Evolutionary conservation across 129 eudicot genomes (phyloP), one percentile per base, ranked within the genome.

Genomic region (Gnaphalium uliginosum): DNA sequence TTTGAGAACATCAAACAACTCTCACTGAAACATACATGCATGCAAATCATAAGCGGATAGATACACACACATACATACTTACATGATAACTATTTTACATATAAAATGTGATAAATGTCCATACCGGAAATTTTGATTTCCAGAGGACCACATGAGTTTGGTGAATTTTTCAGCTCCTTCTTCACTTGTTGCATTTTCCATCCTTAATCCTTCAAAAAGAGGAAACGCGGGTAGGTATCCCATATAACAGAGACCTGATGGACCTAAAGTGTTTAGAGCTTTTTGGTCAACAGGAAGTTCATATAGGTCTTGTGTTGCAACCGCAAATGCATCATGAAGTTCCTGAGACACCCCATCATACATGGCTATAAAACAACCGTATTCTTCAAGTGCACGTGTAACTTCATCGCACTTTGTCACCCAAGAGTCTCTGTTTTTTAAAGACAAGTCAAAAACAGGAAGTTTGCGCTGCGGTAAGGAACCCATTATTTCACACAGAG

Each of bases 281-380:
- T 83, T 86, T 1, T 68, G 77, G 32, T 83, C 77, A 1, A 17
- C 37, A 1, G 90, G 90, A 75, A 86, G 90, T 22, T 86, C 66
- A 30, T 79, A 80, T 9, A 83, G 66, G 11, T 83, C 85, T 81
- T 74, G 17, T 8, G 82, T 46, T 65, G 81, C 74, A 4, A 27
- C 19, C 51, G 79, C 81, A 14, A 60, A 37, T 11, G 81, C 83
- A 11, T 80, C 57, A 24, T 71, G 79, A 33, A 76, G 87, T 26
- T 86, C 83, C 11, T 19, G 37, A 6, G 83, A 56, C 68, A 76
- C 33, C 0, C 82, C 74, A 33, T 80, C 73, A n/a, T 68, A 83
- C 3, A 59, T 14, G 41, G 83, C 90, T 32, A 80, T 19, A 64
- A 86, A 86, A 71, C 79, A 76, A 32, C 90, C 86, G 57, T 83